A percentile compares a stretch with the other conserved stretches of the same genome.
These are phyloP conservation scores for Perkinsus marinus DNA, from an alignment of 169 alveolate species.

Conservation along the genomic window DNA sequence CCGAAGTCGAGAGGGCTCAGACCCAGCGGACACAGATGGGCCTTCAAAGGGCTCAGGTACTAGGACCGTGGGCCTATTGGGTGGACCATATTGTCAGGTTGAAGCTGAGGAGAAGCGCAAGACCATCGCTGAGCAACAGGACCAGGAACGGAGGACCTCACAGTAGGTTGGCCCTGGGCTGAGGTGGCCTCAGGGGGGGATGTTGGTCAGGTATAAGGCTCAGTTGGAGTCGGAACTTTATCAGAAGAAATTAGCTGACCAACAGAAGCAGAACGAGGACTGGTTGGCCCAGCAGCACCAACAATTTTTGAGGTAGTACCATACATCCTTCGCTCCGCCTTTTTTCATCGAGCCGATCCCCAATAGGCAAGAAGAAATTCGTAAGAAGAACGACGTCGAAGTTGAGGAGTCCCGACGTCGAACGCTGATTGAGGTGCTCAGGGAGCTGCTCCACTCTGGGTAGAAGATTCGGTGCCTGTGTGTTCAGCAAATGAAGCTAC, in stretches of 20 bases:
- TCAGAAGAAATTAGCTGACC: conserved; percentile 69
- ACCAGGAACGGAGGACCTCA: conserved; percentile 79
- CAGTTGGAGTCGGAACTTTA: conserved; percentile 47
- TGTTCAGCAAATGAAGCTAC: conserved; percentile 44
- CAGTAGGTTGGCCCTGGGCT: conserved; percentile 28
- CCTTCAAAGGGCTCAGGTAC: not conserved
- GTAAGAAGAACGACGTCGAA: conserved; percentile 54
- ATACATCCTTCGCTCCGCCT: not conserved
- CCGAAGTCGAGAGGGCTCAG: conserved; percentile 59
- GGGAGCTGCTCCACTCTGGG: conserved; percentile 57
- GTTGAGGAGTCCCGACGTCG: conserved; percentile 34
- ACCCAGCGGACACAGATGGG: conserved; percentile 20
- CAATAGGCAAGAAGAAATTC: conserved; percentile 55
- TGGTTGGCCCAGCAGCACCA: conserved; percentile 76
- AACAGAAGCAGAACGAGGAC: conserved; percentile 78
- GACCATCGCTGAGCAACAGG: conserved; percentile 75
- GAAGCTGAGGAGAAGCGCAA: conserved; percentile 80
- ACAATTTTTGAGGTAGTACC: conserved; percentile 59
- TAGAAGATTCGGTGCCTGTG: no score
- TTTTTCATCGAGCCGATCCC: not conserved
- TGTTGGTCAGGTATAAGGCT: conserved; percentile 47
- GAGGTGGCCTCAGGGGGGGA: not conserved
- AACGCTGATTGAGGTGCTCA: conserved; percentile 26
- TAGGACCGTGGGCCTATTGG: not conserved
- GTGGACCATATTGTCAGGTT: conserved; percentile 41